These are phyloP conservation scores for Ambrosiella cleistominuta DNA, from an alignment of 2,329 filamentous ascomycete species.

Conservation along the genomic window DNA sequence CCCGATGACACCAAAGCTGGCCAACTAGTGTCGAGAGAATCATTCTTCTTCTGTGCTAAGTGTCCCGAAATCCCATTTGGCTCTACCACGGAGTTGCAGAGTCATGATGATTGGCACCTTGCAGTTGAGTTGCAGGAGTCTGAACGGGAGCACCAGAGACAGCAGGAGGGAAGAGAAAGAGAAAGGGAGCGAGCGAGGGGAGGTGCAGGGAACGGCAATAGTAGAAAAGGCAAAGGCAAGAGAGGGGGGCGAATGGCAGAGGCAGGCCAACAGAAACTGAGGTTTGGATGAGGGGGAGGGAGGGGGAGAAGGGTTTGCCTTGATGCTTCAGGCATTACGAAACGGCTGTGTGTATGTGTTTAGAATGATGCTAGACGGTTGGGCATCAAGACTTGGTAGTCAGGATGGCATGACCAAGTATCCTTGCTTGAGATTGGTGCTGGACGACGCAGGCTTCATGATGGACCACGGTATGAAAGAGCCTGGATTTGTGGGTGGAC, in stretches of 20 bases:
- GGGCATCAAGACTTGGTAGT: neutral
- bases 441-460: neutral
- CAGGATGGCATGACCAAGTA: neutral
- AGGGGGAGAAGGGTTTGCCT: neutral
- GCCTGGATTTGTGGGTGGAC: neutral
- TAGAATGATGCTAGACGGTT: neutral
- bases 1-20: neutral
- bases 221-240: constrained; percentile 17
- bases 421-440: neutral
- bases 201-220: constrained; percentile 5
- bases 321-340: no score
- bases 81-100: constrained; percentile 42
- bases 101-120: constrained; percentile 88
- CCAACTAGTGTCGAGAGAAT: neutral
- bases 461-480: neutral
- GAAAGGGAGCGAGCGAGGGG: neutral
- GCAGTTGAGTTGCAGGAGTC: constrained; percentile 64
- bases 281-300: constrained; percentile 31
- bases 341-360: neutral
- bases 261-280: constrained; percentile 42
- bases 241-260: constrained; percentile 27
- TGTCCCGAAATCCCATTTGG: constrained; percentile 8
- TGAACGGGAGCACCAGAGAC: constrained; percentile 19
- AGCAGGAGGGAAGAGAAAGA: neutral
- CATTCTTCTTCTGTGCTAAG: constrained; percentile 8